Evolutionary conservation across 1,284 basidiomycete species (phyloP).

Genomic region (Cutaneotrichosporon mucoides): DNA sequence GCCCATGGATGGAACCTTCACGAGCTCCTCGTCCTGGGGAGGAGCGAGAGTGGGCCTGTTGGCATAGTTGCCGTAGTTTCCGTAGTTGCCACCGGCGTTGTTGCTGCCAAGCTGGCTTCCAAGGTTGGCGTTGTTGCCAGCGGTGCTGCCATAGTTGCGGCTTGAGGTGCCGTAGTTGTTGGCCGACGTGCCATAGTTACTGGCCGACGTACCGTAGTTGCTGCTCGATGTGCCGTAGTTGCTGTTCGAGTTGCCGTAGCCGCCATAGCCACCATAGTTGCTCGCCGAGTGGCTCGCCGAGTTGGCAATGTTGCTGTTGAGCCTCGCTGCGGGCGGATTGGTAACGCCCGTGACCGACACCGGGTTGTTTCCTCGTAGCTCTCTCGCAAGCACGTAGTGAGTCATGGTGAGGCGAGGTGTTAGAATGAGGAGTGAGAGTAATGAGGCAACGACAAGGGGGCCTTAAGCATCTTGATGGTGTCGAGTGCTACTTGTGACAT

Average conservation of each 20-base stretch:
- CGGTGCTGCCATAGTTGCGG: no score
- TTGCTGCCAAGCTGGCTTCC: no score
- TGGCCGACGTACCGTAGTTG: no score
- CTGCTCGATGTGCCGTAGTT: background rate
- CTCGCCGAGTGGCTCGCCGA: no score
- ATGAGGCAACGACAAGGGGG: background rate
- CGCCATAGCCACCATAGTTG: no score
- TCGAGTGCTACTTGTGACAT: no score
- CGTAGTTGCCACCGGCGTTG: no score
- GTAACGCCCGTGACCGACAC: background rate
- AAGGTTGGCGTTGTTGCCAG: no score
- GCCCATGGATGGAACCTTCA: background rate
- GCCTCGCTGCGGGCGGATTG: background rate
- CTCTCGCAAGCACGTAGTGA: constrained; percentile 2
- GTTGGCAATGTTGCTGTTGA: no score
- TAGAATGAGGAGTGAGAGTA: background rate
- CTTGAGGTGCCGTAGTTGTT: no score
- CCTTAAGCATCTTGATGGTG: background rate
- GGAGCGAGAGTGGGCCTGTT: background rate
- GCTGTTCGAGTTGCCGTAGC: background rate
- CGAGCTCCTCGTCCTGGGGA: background rate
- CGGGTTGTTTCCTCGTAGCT: background rate
- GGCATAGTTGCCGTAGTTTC: background rate
- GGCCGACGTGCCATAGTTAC: no score
- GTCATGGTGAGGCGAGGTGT: background rate